Conservation (phyloP, 257 asterid genomes). For the Lycium barbarum region DNA sequence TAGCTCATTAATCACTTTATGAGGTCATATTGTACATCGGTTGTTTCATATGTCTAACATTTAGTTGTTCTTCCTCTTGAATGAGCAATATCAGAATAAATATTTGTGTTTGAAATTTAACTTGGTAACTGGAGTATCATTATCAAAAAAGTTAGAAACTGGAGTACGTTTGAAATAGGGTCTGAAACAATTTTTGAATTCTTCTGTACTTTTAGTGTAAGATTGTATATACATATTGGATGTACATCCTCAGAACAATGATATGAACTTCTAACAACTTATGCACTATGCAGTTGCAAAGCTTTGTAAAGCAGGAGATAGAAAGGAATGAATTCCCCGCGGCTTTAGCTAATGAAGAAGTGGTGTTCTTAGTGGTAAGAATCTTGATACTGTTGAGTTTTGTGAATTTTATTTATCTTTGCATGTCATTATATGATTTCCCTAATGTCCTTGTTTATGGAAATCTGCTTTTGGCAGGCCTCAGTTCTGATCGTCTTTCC, state of each 20-base stretch:
- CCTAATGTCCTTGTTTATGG: conserved; percentile 28
- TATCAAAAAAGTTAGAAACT: background rate
- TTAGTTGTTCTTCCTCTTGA: background rate
- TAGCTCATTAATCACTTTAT: background rate
- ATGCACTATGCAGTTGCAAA: conserved; percentile 59
- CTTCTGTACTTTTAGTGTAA: background rate
- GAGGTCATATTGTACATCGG: background rate
- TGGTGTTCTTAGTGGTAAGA: conserved; percentile 74
- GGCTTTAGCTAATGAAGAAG: conserved; percentile 74
- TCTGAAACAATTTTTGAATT: background rate
- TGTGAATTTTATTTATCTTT: background rate
- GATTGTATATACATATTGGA: background rate
- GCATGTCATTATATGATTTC: background rate
- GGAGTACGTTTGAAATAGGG: background rate
- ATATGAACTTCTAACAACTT: background rate
- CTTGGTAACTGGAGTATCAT: background rate
- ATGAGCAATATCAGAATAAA: background rate
- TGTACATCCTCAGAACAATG: background rate
- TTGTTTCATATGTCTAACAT: background rate
- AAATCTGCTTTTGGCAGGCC: conserved; percentile 56
- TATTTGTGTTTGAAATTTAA: background rate
- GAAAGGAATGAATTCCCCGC: conserved; percentile 59
- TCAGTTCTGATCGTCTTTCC: conserved; percentile 75
- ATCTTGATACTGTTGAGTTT: conserved; percentile 6
- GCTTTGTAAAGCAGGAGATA: conserved; percentile 58